These are phyloP conservation scores for Acephala macrosclerotiorum DNA, from an alignment of 2,329 filamentous ascomycete species.

Conservation along the genomic window DNA sequence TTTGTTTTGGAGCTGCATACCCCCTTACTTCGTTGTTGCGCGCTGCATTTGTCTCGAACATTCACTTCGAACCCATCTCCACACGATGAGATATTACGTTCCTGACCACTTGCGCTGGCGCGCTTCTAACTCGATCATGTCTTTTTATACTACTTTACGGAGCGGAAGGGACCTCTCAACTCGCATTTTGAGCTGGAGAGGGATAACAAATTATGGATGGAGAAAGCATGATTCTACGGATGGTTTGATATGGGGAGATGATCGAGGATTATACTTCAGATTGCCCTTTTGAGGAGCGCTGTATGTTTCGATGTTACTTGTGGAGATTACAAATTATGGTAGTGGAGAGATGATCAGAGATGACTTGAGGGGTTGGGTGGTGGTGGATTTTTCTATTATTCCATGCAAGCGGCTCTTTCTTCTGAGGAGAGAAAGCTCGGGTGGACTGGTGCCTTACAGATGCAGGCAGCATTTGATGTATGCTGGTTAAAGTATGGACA, in stretches of 20 bases:
- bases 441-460: background rate
- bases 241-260: background rate
- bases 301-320: constrained; percentile 5
- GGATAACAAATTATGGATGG: background rate
- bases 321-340: background rate
- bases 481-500: constrained; percentile 10
- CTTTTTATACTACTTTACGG: constrained; percentile 10
- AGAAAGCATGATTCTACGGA: background rate
- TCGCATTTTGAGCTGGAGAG: background rate
- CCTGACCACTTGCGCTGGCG: background rate
- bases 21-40: constrained; percentile 28
- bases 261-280: constrained; percentile 8
- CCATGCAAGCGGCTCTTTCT: background rate
- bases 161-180: background rate
- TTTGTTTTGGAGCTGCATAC: constrained; percentile 29
- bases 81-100: background rate
- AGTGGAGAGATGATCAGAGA: background rate
- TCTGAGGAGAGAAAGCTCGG: background rate
- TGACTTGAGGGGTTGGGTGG: background rate
- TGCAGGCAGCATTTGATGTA: constrained; percentile 1
- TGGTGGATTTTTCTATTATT: background rate
- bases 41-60: constrained; percentile 3
- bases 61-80: constrained; percentile 2
- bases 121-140: constrained; percentile 11
- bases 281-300: constrained; percentile 6